These are phyloP conservation scores for Microcos paniculata DNA, from an alignment of 345 rosid species.

Conservation along the genomic window DNA sequence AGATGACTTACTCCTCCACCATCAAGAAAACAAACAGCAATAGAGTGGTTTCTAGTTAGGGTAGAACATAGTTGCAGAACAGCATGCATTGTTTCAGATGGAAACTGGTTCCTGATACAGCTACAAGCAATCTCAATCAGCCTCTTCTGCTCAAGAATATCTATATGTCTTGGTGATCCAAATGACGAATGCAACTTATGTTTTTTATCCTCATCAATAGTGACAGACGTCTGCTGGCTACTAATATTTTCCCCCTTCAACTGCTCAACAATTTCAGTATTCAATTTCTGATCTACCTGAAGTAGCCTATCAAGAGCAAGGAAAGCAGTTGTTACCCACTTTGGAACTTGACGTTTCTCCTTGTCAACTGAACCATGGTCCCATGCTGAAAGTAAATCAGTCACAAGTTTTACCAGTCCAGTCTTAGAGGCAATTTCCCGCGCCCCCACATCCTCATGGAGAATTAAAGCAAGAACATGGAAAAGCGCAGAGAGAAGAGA, in stretches of 20 bases:
- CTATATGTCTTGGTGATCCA: conserved; percentile 54
- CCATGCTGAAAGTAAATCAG: conserved; percentile 78
- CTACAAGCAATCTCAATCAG: conserved; percentile 87
- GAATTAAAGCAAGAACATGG: conserved; percentile 91
- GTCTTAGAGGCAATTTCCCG: conserved; percentile 74
- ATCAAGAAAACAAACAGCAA: conserved; percentile 83
- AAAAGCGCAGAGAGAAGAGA: conserved; percentile 61
- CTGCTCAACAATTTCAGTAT: conserved; percentile 68
- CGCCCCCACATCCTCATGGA: conserved; percentile 82
- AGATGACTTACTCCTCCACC: conserved; percentile 76
- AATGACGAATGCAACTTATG: conserved; percentile 53
- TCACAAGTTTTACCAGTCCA: conserved; percentile 72
- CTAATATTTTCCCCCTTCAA: conserved; percentile 49
- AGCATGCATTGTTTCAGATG: conserved; percentile 94
- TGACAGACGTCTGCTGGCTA: conserved; percentile 44
- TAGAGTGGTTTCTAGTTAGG: conserved; percentile 74
- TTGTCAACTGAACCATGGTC: conserved; percentile 48
- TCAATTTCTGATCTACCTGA: conserved; percentile 81
- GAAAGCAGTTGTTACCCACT: conserved; percentile 95
- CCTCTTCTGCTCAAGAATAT: conserved; percentile 63
- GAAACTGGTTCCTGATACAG: conserved; percentile 70
- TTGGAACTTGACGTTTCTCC: conserved; percentile 63
- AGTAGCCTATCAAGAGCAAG: conserved; percentile 89
- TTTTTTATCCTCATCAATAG: conserved; percentile 70
- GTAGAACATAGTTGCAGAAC: conserved; percentile 85